Conservation (phyloP, 768 basidiomycete genomes). For the Cystofilobasidium capitatum region DNA sequence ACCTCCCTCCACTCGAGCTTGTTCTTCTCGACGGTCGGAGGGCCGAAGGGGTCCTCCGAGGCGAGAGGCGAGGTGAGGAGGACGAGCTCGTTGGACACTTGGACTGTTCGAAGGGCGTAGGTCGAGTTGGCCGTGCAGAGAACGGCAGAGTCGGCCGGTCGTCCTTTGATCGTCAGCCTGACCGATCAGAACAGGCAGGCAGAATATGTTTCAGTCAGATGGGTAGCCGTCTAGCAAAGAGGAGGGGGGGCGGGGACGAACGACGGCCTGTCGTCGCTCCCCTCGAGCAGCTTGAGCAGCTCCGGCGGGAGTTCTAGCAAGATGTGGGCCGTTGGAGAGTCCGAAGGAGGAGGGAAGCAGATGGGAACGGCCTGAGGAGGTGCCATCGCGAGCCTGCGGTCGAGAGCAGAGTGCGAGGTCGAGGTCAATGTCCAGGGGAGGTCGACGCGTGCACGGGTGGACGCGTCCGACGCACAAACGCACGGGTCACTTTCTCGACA, state of each 20-base stretch:
- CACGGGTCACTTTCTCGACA: neutral
- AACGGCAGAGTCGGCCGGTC: constrained; percentile 73
- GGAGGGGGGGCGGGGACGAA: constrained; percentile 23
- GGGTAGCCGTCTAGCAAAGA: neutral
- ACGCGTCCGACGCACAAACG: neutral
- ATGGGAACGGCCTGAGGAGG: constrained; percentile 2
- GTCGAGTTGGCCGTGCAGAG: constrained; percentile 74
- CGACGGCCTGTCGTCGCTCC: constrained; percentile 28
- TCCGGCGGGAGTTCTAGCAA: constrained; percentile 38
- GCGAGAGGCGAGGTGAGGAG: constrained; percentile 44
- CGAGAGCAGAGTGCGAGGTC: neutral
- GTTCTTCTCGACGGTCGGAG: constrained; percentile 35
- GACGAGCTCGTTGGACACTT: constrained; percentile 75
- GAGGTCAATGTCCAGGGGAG: neutral
- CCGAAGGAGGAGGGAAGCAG: neutral
- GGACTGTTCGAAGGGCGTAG: constrained; percentile 72
- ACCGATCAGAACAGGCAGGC: neutral
- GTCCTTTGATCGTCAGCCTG: constrained; percentile 72
- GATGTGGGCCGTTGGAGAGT: constrained; percentile 6
- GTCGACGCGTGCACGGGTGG: neutral
- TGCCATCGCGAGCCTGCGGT: neutral
- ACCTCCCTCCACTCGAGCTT: constrained; percentile 65
- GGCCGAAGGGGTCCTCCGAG: constrained; percentile 9
- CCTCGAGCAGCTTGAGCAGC: constrained; percentile 36
- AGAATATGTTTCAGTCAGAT: neutral